Evolutionary conservation across 106 monocot genomes (phyloP), one percentile per base, ranked within the genome.

Genomic region (Allium fistulosum): DNA sequence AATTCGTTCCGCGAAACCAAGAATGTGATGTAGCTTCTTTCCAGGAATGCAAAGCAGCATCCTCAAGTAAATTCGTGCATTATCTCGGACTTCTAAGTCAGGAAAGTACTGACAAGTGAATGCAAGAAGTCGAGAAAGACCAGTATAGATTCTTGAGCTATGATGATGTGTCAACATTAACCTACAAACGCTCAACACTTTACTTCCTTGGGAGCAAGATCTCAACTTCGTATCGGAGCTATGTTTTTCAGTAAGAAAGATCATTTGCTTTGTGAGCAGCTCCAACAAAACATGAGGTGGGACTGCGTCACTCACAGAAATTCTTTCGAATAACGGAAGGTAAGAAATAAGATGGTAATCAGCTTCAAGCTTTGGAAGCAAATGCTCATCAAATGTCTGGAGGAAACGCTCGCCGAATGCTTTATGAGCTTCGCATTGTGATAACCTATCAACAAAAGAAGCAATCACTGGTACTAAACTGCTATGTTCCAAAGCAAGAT

Each of bases 61-160:
- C 64, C 97, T 77, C 71, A 97, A 78, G 73, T 82, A 89, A 17
- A 89, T 87, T 81, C 97, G 88, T 72, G 97, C 97, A 83, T 70
- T 92, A 75, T 97, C 96, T 45, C 92, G 88, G 69, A 92, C 77
- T 69, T 97, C 96, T 74, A 97, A 78, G 64, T 97, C 96, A 46
- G 96, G 96, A 67, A 84, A 97, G 67, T 51, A 86, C 68, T 88
- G 86, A 61, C 81, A 86, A 47, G 86, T 84, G 76, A 89, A 86
- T 6, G 68, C 67, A 26, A 97, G 83, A 65, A 97, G 91, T 17
- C 46, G 74, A 15, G 88, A 82, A 10, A 97, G 70, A 57, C 64
- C 68, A 67, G 57, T 18, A 63, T 87, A 97, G 12, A 97, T 61
- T 68, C 88, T 79, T 4, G 97, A 92, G 68, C 88, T 92, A 45